These are phyloP conservation scores for Candida arabinofermentans DNA, from an alignment of 805 yeast genomes.

Conservation along the genomic window DNA sequence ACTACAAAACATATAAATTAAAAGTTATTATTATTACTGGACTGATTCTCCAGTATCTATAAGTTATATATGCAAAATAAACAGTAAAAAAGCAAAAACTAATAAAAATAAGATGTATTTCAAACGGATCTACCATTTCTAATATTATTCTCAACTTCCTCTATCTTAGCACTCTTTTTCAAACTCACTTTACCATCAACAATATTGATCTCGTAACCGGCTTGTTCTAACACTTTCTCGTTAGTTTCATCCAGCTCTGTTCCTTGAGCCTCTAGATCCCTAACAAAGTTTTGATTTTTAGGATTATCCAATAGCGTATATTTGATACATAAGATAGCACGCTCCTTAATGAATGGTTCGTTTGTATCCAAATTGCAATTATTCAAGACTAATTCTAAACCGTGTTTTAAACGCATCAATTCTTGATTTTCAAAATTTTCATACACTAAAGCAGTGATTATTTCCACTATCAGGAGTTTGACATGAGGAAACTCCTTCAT, in stretches of 20 bases:
- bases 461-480: constrained; percentile 63
- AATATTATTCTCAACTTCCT: constrained; percentile 12
- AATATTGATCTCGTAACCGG: constrained; percentile 75
- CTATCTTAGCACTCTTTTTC: constrained; percentile 27
- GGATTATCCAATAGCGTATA: constrained; percentile 60
- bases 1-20: no score
- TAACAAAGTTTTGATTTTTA: constrained; percentile 73
- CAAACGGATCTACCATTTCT: background rate
- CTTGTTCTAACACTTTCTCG: constrained; percentile 42
- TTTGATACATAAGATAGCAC: constrained; percentile 75
- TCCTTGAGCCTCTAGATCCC: constrained; percentile 69
- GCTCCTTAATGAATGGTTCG: constrained; percentile 85
- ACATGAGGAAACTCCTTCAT: constrained; percentile 54
- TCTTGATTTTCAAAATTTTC: constrained; percentile 61
- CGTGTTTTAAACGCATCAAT: constrained; percentile 57
- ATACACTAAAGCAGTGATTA: constrained; percentile 54
- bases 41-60: no score
- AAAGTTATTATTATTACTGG: no score
- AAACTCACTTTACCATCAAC: constrained; percentile 66
- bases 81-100: background rate
- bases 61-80: no score
- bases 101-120: background rate
- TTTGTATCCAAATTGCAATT: constrained; percentile 82
- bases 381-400: constrained; percentile 66
- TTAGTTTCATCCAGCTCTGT: constrained; percentile 55